These are phyloP conservation scores for Funneliformis caledonium DNA, from an alignment of 371 early-diverging fungal species.

Conservation along the genomic window DNA sequence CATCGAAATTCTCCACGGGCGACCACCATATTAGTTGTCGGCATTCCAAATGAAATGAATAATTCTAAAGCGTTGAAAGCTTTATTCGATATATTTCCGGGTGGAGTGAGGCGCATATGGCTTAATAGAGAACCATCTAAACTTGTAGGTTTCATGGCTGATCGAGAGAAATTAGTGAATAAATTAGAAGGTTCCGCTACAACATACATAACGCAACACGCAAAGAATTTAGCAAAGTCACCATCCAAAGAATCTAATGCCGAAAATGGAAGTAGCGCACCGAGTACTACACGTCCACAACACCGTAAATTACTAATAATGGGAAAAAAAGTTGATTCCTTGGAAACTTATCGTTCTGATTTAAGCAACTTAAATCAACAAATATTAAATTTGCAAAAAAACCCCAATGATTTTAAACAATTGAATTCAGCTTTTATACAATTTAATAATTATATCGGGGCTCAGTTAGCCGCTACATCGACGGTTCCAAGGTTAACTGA, in stretches of 20 bases:
- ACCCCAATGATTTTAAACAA: neutral
- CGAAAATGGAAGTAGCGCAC: conserved; percentile 23
- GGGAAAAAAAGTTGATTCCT: conserved; percentile 73
- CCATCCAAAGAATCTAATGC: conserved; percentile 27
- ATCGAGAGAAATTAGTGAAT: conserved; percentile 59
- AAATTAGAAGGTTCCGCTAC: conserved; percentile 61
- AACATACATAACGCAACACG: conserved; percentile 50
- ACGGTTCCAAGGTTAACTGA: conserved; percentile 74
- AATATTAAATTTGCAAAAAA: conserved; percentile 44
- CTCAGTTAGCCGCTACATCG: conserved; percentile 83
- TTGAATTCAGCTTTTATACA: conserved; percentile 75
- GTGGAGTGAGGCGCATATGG: conserved; percentile 73
- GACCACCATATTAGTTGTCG: conserved; percentile 68
- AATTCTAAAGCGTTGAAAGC: conserved; percentile 43
- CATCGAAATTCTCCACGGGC: conserved; percentile 66
- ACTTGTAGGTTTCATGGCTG: conserved; percentile 58
- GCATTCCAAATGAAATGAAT: conserved; percentile 59
- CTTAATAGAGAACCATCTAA: conserved; percentile 64
- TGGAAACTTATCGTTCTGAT: conserved; percentile 60
- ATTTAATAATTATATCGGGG: conserved; percentile 77
- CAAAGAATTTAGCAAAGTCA: neutral
- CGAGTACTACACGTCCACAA: conserved; percentile 55
- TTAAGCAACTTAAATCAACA: conserved; percentile 60
- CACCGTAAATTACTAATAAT: conserved; percentile 60
- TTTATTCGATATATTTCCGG: conserved; percentile 74